A percentile compares a stretch with the other conserved stretches of the same genome.
Evolutionary conservation across 1,284 basidiomycete genomes (phyloP).

Genomic region (Salmacisia buchloeana): DNA sequence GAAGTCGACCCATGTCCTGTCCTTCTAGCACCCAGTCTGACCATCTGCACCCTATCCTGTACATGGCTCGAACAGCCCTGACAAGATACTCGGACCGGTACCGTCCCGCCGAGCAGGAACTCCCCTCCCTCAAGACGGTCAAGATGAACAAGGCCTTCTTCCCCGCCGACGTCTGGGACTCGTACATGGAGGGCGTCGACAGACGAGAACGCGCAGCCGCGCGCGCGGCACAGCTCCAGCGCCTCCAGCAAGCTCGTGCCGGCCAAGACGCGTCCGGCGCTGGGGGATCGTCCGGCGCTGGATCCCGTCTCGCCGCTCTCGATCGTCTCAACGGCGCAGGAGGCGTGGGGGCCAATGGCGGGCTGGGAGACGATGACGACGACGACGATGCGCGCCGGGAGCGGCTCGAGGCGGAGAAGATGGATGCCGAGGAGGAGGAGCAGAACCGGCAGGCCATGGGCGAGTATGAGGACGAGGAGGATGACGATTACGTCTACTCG

Average conservation of each 20-base stretch:
- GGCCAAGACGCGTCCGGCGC: too few species aligned
- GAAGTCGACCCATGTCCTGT: background rate
- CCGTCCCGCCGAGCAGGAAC: constrained; percentile 29
- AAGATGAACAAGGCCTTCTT: constrained; percentile 41
- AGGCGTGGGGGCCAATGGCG: background rate
- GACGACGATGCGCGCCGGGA: constrained; percentile 17
- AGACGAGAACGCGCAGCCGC: constrained; percentile 19
- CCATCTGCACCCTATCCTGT: background rate
- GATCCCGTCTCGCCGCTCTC: background rate
- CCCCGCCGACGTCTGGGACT: constrained; percentile 41
- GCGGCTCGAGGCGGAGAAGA: background rate
- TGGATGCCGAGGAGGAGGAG: constrained; percentile 35
- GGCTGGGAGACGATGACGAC: constrained; percentile 30
- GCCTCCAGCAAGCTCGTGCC: background rate
- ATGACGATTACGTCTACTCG: constrained; percentile 47
- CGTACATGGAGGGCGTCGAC: constrained; percentile 41
- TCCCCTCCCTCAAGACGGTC: constrained; percentile 30
- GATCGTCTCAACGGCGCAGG: background rate
- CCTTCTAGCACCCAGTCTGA: background rate
- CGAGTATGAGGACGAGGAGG: constrained; percentile 48
- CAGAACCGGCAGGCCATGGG: constrained; percentile 24
- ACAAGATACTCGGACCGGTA: constrained; percentile 41
- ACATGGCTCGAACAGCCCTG: constrained; percentile 18
- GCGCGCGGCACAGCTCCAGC: too few species aligned
- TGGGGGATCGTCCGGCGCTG: too few species aligned